These are phyloP conservation scores for Vigna mungo DNA, from an alignment of 306 rosid genomes.

Conservation along the genomic window DNA sequence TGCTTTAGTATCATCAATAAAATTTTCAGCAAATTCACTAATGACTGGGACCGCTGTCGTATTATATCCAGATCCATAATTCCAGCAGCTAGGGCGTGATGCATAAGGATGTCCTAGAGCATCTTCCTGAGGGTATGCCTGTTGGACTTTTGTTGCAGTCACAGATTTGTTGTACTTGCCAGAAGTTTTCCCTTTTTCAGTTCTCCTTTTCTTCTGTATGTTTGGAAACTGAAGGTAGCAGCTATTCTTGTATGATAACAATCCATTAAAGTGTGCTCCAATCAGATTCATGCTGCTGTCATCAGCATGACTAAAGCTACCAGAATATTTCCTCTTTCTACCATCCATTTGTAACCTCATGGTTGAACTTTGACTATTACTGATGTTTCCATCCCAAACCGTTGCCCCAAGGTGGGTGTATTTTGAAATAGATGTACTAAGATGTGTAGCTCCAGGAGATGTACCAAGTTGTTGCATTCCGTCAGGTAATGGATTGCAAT, in stretches of 20 bases:
- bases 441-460: not conserved
- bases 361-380: constrained; percentile 41
- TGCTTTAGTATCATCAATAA: constrained; percentile 43
- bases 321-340: constrained; percentile 48
- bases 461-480: constrained; percentile 40
- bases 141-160: constrained; percentile 37
- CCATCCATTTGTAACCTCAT: constrained; percentile 38
- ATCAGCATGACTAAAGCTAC: constrained; percentile 38
- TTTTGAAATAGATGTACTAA: constrained; percentile 35
- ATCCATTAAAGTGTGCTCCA: constrained; percentile 51
- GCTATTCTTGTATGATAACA: constrained; percentile 48
- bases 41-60: constrained; percentile 32
- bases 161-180: constrained; percentile 32
- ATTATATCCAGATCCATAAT: constrained; percentile 46
- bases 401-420: constrained; percentile 31
- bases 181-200: constrained; percentile 51
- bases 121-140: constrained; percentile 40
- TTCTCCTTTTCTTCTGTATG: constrained; percentile 61
- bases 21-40: constrained; percentile 33
- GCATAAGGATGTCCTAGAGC: constrained; percentile 42
- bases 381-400: constrained; percentile 48
- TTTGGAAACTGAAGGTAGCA: constrained; percentile 51
- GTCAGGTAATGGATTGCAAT: constrained; percentile 40
- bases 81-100: constrained; percentile 46
- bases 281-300: constrained; percentile 47